Base-by-base conservation (phyloP, 768 basidiomycete genomes). In the Fibroporia radiculosa region DNA sequence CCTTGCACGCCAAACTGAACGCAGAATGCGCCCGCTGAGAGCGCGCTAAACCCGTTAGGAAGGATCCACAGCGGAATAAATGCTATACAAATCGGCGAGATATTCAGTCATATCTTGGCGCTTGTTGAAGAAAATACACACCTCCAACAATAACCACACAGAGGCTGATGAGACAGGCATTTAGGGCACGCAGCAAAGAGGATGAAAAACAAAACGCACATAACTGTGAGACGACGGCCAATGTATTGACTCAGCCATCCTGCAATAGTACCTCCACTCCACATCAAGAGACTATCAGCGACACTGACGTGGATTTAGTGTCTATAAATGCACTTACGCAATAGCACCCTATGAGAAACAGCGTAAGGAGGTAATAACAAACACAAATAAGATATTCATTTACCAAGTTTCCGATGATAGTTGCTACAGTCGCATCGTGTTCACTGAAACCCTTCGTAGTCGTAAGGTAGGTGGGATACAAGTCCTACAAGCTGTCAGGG, bases 1-100 rank as follows among this genome's bases (percentile, higher is more conserved):
- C 89, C 90, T 60, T 95, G 92, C 0, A 93, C 87, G 40, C 87
- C 88, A 52, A 88, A 78, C 56, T 93, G 90, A 13, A 91, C 68
- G 53, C 77, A 90, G 66, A 93, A 95, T 1, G 89, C 91, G 7
- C 89, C 89, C 0, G 87, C 88, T 0, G 86, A 57, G 7, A 96
- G 80, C 1, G 67, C 73, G 1, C 73, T 60, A 62, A 93, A 93
- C 1, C 71, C 63, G 5, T 55, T 63, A 2, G 92, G 92, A 6
- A 95, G 54, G 53, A 91, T 86, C 92, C 91, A 93, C 1, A 93
- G 69, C 0, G 84, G 84, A 53, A 87, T 84, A 64, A 78, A 77
- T 19, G 60, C 53, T 53, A 27, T 16, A 27, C n/a, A 36, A 19
- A 12, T 19, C 10, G 18, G 18, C 35, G 8, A 36, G 35, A 36